Percentiles rank a stretch among this genome's conserved stretches.
phyloP scores from a whole-genome alignment of 2,329 filamentous ascomycete genomes.

The Escovopsis sp. region DNA sequence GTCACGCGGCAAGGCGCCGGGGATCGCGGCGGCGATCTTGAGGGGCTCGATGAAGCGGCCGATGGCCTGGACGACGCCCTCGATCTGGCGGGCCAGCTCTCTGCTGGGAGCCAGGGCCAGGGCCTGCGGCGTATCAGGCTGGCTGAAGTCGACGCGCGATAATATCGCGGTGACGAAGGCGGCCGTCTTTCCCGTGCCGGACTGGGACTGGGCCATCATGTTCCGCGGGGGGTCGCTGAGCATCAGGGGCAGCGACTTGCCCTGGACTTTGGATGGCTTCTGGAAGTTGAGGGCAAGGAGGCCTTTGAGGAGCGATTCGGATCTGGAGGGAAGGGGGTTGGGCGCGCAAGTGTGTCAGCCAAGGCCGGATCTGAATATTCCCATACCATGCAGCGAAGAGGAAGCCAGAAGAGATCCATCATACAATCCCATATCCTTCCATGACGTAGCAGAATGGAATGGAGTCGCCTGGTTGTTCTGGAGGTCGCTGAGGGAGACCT shows the following conservation, averaged over 20 bases:
- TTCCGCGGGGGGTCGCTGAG: conserved; percentile 76
- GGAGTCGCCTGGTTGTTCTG: conserved; percentile 79
- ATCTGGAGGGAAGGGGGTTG: conserved; percentile 10
- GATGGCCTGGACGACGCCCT: conserved; percentile 70
- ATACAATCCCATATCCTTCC: conserved; percentile 76
- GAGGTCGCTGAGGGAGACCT: conserved; percentile 82
- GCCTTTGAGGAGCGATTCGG: conserved; percentile 54
- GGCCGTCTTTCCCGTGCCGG: conserved; percentile 93
- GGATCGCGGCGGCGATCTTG: conserved; percentile 67
- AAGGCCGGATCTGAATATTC: neutral
- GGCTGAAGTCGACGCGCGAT: conserved; percentile 63
- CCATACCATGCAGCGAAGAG: neutral
- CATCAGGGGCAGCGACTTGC: conserved; percentile 81
- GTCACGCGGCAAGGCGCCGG: conserved; percentile 56
- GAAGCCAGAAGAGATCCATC: neutral
- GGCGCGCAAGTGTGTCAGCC: conserved; percentile 2
- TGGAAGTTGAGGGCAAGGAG: conserved; percentile 72
- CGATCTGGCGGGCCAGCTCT: conserved; percentile 88
- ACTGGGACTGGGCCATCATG: conserved; percentile 98
- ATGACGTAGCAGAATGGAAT: conserved; percentile 69
- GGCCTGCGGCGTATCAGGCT: conserved; percentile 62
- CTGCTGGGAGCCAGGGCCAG: conserved; percentile 82
- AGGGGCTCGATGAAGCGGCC: conserved; percentile 70
- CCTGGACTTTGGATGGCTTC: conserved; percentile 96
- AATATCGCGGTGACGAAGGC: conserved; percentile 91